Base-by-base conservation (phyloP, 2,329 filamentous ascomycete genomes). In the Emericellopsis atlantica region DNA sequence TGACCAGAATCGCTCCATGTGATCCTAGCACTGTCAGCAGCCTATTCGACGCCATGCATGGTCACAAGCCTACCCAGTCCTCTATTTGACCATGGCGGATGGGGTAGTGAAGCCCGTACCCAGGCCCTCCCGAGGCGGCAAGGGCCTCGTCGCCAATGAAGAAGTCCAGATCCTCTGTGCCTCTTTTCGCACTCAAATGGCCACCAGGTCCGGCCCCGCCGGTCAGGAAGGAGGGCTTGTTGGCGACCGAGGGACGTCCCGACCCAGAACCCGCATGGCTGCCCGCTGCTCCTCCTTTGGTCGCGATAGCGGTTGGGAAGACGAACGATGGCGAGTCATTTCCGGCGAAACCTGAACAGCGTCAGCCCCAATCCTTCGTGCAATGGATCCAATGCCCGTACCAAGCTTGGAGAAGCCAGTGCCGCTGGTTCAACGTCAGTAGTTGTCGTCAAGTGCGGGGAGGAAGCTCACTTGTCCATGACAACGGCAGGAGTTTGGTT, bases 401-500 rank as follows among this genome's bases (percentile, higher is more conserved):
- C 92, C 92, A 66, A 98, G 83, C 74, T 98, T 98, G 46, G 92
- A 96, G 69, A 93, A 98, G 59, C 92, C 92, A 70, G 92, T 98
- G 72, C 92, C 92, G 83, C 92, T 98, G 65, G 55, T 53, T 54
- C 46, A 46, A 49, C 41, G 54, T 64, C 56, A 60, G 51, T 50
- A 41, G 43, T 50, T 45, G 46, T 50, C 44, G 49, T 34, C 46
- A 46, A 50, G 45, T 55, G 51, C 48, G 58, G 52, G 36, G 41
- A 39, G 42, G 61, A 46, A 56, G 76, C 87, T 69, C 82, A 95
- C 92, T 98, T 98, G 92, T 98, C 92, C 90, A 98, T 98, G 87
- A 98, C 92, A 95, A 98, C 92, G 85, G 92, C 92, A 57, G 92
- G 92, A 62, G 92, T 96, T 79, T 96, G 90, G 70, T 84, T 84